Base-by-base conservation (phyloP, 257 asterid species). In the Solanum clarkiae region DNA sequence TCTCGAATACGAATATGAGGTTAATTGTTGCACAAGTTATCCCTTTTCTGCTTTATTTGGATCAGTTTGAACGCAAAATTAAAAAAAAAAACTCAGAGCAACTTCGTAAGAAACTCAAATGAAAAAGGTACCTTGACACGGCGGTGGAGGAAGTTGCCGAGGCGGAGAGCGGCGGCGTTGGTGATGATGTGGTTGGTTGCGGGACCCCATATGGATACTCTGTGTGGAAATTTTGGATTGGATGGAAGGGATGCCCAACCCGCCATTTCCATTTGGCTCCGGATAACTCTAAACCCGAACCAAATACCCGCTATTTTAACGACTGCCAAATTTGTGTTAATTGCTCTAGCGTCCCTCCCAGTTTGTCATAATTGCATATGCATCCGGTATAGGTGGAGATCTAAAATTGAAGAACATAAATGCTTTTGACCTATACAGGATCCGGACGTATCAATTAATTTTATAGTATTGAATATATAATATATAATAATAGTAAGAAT, bases 91-190 rank as follows among this genome's bases (percentile, higher is more conserved):
- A 7, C 22, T n/a, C 57, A 40, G 1, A 42, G 80, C 29, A 18
- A 42, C 42, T 42, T 71, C 55, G 36, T 36, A 36, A 71, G 24
- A 70, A 71, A 20, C 1, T 44, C 55, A 71, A 72, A 66, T 22
- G 18, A 20, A 72, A 26, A n/a, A 45, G 59, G 72, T 88, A 94
- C 98, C 98, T 91, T 87, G 87, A 91, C 68, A 85, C 92, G 95
- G 93, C 87, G 93, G 91, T 85, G 93, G 85, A 93, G 87, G 89
- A 86, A 84, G 88, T 86, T 74, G 84, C 90, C 84, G 20, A 92
- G 89, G 90, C 95, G 97, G 92, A 92, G 93, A 63, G 90, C 91
- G 90, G 91, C 89, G 87, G 97, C 86, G 91, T 89, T 68, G 75
- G 88, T 42, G 88, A 86, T 71, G 84, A 88, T 81, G 85, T 88